Evolutionary conservation across 225 moss, liverwort and hornwort genomes (phyloP).

Genomic region (Polytrichum formosum): DNA sequence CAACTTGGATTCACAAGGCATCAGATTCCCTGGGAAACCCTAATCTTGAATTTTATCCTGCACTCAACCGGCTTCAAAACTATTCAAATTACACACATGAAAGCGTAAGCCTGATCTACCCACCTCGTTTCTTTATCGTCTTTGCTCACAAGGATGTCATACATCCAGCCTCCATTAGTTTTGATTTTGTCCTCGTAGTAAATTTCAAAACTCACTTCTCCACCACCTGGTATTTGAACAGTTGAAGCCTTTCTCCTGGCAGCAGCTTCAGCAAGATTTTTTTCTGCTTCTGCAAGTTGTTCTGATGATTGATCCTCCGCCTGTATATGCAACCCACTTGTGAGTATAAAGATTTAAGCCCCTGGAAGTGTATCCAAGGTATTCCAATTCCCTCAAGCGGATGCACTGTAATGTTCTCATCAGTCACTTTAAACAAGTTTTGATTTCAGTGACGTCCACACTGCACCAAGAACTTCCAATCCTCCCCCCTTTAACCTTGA

Average conservation of each 20-base stretch:
- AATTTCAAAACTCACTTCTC: slow-evolving; percentile 75
- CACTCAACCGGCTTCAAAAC: neutral
- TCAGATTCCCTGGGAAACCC: too few species aligned
- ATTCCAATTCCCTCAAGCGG: too few species aligned
- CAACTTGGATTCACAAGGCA: too few species aligned
- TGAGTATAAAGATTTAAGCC: neutral
- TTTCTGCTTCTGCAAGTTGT: slow-evolving; percentile 56
- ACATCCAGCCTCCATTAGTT: slow-evolving; percentile 98
- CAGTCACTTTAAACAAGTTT: too few species aligned
- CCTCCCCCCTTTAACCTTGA: too few species aligned
- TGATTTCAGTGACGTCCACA: too few species aligned
- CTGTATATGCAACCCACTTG: slow-evolving; percentile 22
- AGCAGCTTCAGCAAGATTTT: slow-evolving; percentile 69
- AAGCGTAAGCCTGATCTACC: neutral
- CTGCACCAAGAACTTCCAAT: too few species aligned
- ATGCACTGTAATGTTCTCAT: too few species aligned
- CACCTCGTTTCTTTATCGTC: slow-evolving; percentile 94
- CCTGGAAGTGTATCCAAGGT: too few species aligned
- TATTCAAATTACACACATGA: too few species aligned
- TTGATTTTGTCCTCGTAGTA: slow-evolving; percentile 76
- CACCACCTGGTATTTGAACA: slow-evolving; percentile 54
- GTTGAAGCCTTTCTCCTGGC: slow-evolving; percentile 57
- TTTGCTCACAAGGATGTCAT: slow-evolving; percentile 87
- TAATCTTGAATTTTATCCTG: too few species aligned
- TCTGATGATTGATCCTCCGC: slow-evolving; percentile 60